phyloP scores from a whole-genome alignment of 2,329 filamentous ascomycete species.

The Colletotrichum acutatum region DNA sequence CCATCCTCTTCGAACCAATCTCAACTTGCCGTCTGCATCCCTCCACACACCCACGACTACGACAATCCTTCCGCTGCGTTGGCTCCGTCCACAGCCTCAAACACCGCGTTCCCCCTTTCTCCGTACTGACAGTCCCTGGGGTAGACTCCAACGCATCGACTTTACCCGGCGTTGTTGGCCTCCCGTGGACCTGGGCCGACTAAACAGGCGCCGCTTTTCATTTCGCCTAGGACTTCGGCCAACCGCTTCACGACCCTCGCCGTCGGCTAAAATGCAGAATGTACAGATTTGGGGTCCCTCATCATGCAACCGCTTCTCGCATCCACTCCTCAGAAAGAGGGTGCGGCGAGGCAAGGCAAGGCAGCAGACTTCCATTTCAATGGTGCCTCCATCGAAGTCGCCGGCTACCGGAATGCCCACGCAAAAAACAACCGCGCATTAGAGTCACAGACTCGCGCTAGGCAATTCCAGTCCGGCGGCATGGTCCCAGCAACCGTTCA shows the following conservation, averaged over 20 bases:
- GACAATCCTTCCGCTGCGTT: background rate
- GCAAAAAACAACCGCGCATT: background rate
- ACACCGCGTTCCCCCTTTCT: constrained; percentile 9
- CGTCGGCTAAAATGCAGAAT: constrained; percentile 18
- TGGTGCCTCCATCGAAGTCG: background rate
- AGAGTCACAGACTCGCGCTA: background rate
- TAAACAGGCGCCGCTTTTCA: too few relatives aligned
- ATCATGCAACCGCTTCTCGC: background rate
- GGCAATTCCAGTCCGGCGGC: background rate
- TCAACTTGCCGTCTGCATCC: background rate
- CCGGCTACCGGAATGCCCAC: background rate
- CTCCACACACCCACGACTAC: background rate
- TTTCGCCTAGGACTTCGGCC: background rate
- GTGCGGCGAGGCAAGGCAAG: background rate
- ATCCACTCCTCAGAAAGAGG: background rate
- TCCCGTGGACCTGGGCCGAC: constrained; percentile 18
- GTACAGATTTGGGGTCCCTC: background rate
- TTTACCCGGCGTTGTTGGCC: constrained; percentile 15
- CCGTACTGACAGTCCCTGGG: background rate
- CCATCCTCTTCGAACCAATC: background rate
- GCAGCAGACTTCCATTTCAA: background rate
- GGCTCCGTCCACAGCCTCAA: background rate
- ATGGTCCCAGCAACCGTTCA: background rate
- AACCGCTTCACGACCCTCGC: background rate
- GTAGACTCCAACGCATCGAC: constrained; percentile 3